phyloP scores from a whole-genome alignment of 2,329 filamentous ascomycete genomes.

The Apiospora rasikravindrae region DNA sequence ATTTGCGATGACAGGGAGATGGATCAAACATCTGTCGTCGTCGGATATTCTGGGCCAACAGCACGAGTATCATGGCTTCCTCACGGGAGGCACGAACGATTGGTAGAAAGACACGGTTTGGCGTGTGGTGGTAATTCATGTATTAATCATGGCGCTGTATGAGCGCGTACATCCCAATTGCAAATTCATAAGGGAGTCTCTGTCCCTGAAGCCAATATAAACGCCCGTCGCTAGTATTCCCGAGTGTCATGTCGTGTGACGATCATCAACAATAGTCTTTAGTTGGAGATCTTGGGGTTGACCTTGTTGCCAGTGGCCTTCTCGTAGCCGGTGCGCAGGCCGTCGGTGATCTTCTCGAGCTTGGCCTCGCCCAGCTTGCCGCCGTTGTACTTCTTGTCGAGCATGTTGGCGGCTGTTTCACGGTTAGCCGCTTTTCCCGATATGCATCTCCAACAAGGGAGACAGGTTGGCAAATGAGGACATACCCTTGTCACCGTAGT shows the following conservation, averaged over 20 bases:
- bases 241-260: background rate
- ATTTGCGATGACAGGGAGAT: background rate
- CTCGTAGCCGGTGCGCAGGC: constrained; percentile 40
- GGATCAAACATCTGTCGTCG: background rate
- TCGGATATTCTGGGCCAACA: background rate
- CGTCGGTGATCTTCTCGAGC: constrained; percentile 42
- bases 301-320: constrained; percentile 47
- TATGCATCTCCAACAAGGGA: too few species aligned
- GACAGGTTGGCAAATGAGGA: background rate
- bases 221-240: background rate
- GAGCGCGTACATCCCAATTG: background rate
- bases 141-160: background rate
- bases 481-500: constrained; percentile 41
- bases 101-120: background rate
- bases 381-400: constrained; percentile 35
- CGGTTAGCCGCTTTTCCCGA: background rate
- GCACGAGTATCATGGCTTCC: background rate
- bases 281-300: constrained; percentile 42
- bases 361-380: constrained; percentile 26
- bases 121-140: background rate
- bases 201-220: background rate
- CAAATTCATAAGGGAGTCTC: background rate
- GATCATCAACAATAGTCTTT: constrained; percentile 12
- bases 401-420: constrained; percentile 34
- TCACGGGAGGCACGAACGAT: background rate